Evolutionary conservation across 2,329 filamentous ascomycete species (phyloP), one percentile per base, ranked within the genome.

Genomic region (Exophiala oligosperma): DNA sequence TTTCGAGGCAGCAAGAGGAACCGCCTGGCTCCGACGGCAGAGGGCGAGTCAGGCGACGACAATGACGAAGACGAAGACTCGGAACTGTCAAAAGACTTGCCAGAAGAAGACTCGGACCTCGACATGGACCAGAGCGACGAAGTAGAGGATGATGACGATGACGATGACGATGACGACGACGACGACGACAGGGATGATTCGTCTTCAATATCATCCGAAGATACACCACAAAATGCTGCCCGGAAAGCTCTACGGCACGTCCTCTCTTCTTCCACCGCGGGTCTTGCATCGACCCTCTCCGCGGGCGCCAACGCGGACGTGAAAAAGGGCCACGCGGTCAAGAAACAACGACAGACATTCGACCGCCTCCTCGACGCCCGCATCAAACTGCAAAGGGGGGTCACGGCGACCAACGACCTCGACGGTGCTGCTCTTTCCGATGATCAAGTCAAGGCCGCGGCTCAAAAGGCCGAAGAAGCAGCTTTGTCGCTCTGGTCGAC

Each of bases 361-460:
- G 93, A 97, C 66, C 85, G 90, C 0, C 83, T 97, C 0, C 82
- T 99, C 32, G 96, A 96, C 74, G 84, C 92, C 12, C 87, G 94
- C 21, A 97, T 99, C 69, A 90, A 93, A 60, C 77, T 99, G 17
- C 95, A 99, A 73, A 97, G 97, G 73, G 91, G 90, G 1, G 76
- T 99, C 12, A 83, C 94, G 14, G 87, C 90, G 0, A 84, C 88
- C 26, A 97, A 97, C 72, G 88, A 91, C 1, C 79, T 95, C 1
- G 67, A 69, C 12, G 73, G 79, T 1, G 66, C 69, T 4, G 70
- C 68, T 4, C 71, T 73, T 2, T 66, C 71, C 56, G 69, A 63
- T 2, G 69, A 77, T 41, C 58, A 65, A 7, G 50, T 61, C 21
- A 55, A 64, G 24, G 74, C 74, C 82, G 71, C 86, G 74, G 68